A percentile compares a stretch with the other conserved stretches of the same genome.
Evolutionary conservation across 78 protist genomes (phyloP).

Genomic region (Capsaspora owczarzaki): DNA sequence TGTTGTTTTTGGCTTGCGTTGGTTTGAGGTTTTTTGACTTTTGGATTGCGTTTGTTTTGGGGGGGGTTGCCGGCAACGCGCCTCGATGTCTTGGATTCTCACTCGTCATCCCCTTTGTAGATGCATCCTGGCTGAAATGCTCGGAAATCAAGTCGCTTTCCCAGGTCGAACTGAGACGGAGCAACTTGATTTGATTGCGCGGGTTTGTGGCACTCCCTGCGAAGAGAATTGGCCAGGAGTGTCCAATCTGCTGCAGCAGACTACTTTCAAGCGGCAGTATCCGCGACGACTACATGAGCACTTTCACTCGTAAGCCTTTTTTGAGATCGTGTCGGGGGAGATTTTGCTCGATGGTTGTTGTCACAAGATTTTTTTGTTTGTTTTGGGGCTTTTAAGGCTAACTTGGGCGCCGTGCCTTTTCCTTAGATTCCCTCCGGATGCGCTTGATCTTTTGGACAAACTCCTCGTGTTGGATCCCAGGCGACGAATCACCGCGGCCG

Average conservation of each 20-base stretch:
- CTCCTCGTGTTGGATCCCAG: not conserved
- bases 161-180: not conserved
- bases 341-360: not conserved
- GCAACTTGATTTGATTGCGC: not conserved
- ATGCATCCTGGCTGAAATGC: constrained; percentile 44
- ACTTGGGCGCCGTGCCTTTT: not conserved
- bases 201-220: constrained; percentile 16
- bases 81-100: not conserved
- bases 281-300: not conserved
- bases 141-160: not conserved
- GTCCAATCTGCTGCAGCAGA: not conserved
- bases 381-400: not conserved
- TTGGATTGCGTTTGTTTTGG: not conserved
- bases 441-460: not conserved
- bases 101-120: not conserved
- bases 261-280: not conserved
- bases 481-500: not conserved
- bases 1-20: not conserved
- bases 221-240: constrained; percentile 3
- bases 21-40: not conserved
- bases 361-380: not conserved
- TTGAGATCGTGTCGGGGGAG: not conserved
- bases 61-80: not conserved
- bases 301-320: not conserved
- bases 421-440: constrained; percentile 3